Conservation (phyloP, 2,329 filamentous ascomycete species). For the Penicillium sp. region DNA sequence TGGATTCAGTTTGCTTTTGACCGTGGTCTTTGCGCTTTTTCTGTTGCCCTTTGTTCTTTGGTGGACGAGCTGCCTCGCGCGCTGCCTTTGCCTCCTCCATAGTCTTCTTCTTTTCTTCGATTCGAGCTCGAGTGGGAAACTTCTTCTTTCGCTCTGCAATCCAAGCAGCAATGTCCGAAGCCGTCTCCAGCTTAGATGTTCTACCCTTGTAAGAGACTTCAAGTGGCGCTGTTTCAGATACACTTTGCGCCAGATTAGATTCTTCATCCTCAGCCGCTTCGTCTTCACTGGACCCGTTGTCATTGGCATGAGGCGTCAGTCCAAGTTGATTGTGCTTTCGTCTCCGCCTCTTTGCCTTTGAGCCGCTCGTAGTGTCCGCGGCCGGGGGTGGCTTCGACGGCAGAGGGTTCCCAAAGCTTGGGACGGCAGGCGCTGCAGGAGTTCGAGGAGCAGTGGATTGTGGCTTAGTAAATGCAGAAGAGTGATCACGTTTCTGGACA, state of each 20-base stretch:
- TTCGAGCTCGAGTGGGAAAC: slow-evolving; percentile 74
- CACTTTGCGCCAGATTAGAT: slow-evolving; percentile 36
- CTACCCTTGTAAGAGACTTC: slow-evolving; percentile 59
- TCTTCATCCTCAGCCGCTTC: slow-evolving; percentile 44
- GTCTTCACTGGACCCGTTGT: slow-evolving; percentile 48
- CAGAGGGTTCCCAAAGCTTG: slow-evolving; percentile 46
- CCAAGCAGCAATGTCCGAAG: slow-evolving; percentile 73
- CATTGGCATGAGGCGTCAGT: slow-evolving; percentile 46
- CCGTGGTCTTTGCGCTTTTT: slow-evolving; percentile 16
- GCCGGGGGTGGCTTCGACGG: slow-evolving; percentile 44
- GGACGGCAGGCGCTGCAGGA: slow-evolving; percentile 45
- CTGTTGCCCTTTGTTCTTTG: slow-evolving; percentile 40
- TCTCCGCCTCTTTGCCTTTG: slow-evolving; percentile 43
- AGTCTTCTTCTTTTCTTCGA: slow-evolving; percentile 61
- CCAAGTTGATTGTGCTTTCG: slow-evolving; percentile 50
- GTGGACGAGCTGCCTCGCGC: slow-evolving; percentile 39
- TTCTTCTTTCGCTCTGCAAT: slow-evolving; percentile 75
- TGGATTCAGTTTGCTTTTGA: slow-evolving; percentile 26
- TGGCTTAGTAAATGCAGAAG: slow-evolving; percentile 39
- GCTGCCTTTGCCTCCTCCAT: slow-evolving; percentile 61
- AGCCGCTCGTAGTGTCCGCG: slow-evolving; percentile 27
- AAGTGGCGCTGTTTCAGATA: slow-evolving; percentile 30
- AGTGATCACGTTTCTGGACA: slow-evolving; percentile 39
- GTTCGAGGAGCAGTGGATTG: slow-evolving; percentile 30
- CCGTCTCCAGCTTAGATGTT: slow-evolving; percentile 52